A percentile compares a stretch with the other conserved stretches of the same genome.
Evolutionary conservation across 2,329 filamentous ascomycete species (phyloP).

Genomic region (Paecilomyces fulvus): DNA sequence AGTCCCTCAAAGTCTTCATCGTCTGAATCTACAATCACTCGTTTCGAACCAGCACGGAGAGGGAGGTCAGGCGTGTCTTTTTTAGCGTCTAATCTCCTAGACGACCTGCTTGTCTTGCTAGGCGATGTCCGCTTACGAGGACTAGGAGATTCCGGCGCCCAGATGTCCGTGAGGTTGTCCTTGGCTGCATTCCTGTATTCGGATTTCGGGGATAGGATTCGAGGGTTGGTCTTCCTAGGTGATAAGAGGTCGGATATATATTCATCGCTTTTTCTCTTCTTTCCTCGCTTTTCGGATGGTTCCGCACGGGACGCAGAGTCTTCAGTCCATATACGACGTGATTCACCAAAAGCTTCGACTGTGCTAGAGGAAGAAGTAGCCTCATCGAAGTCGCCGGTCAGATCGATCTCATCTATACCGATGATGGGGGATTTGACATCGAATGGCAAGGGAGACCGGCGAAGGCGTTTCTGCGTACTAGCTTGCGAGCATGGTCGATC

Average conservation of each 20-base stretch:
- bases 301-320: slow-evolving; percentile 31
- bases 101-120: background rate
- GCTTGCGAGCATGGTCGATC: slow-evolving; percentile 12
- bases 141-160: background rate
- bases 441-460: slow-evolving; percentile 10
- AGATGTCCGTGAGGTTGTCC: background rate
- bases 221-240: slow-evolving; percentile 19
- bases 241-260: slow-evolving; percentile 31
- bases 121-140: background rate
- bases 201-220: slow-evolving; percentile 14
- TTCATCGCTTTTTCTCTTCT: slow-evolving; percentile 44
- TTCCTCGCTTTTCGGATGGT: slow-evolving; percentile 31
- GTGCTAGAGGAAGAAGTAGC: slow-evolving; percentile 30
- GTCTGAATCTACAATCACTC: slow-evolving; percentile 27
- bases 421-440: slow-evolving; percentile 15
- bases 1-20: slow-evolving; percentile 17
- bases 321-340: slow-evolving; percentile 36
- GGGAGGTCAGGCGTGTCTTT: background rate
- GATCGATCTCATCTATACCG: slow-evolving; percentile 38
- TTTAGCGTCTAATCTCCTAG: slow-evolving; percentile 3
- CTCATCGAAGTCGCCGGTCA: slow-evolving; percentile 31
- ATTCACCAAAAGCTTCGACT: slow-evolving; percentile 32
- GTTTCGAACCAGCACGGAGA: slow-evolving; percentile 5
- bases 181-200: background rate
- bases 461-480: slow-evolving; percentile 9